These are phyloP conservation scores for Potentilla sterilis DNA, from an alignment of 306 rosid species.

Conservation along the genomic window DNA sequence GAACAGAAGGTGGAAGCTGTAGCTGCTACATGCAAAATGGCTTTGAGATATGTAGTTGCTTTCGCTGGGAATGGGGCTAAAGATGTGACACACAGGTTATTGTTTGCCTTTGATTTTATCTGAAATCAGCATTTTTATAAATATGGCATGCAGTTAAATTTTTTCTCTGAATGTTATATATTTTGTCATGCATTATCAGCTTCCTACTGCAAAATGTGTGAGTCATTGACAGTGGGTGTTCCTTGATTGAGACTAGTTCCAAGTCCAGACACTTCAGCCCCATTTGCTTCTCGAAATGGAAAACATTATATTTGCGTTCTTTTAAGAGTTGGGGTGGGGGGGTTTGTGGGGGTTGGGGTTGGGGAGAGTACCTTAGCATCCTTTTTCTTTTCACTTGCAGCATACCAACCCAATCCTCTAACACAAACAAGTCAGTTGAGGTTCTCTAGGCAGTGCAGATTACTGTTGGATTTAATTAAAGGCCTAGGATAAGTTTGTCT, in stretches of 20 bases:
- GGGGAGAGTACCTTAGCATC: not conserved
- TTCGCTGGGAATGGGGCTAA: constrained; percentile 95
- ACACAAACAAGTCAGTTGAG: not conserved
- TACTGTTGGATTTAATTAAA: not conserved
- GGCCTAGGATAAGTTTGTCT: not conserved
- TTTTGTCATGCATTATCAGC: constrained; percentile 1
- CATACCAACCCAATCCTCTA: not conserved
- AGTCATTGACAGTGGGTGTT: not conserved
- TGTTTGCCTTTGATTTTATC: constrained; percentile 21
- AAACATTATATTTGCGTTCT: not conserved
- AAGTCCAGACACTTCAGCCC: not conserved
- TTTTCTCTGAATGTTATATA: not conserved
- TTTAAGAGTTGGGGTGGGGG: not conserved
- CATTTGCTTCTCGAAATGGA: not conserved
- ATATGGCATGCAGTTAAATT: constrained; percentile 12
- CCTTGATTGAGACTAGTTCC: not conserved
- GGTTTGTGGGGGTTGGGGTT: too few species aligned
- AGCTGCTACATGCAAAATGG: constrained; percentile 75
- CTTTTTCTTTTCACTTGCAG: not conserved
- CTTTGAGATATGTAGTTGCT: constrained; percentile 92
- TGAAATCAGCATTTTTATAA: constrained; percentile 12
- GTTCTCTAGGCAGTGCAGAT: not conserved
- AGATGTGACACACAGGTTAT: constrained; percentile 95
- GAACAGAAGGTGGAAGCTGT: constrained; percentile 82
- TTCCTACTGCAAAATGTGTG: not conserved